Conservation (phyloP, 1,139 yeast genomes). For the Nadsonia commutata region DNA sequence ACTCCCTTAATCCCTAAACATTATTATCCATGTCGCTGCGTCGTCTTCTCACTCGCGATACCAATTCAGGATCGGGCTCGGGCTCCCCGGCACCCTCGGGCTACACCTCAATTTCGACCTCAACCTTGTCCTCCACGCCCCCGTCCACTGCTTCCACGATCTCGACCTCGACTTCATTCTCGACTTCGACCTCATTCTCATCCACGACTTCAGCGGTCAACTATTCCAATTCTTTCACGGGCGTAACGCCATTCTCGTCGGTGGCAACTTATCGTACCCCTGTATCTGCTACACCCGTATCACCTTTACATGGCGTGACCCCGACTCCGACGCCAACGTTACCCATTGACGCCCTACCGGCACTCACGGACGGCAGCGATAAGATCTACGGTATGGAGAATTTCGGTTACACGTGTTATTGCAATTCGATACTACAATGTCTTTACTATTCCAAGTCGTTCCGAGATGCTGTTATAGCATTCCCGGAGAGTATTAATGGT, state of each 20-base stretch:
- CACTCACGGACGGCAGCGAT: conserved; percentile 19
- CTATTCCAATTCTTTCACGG: background rate
- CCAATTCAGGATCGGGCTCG: background rate
- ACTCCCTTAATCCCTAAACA: too few relatives aligned
- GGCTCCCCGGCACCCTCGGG: background rate
- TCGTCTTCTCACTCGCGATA: background rate
- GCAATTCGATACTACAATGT: conserved; percentile 84
- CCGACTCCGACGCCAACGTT: background rate
- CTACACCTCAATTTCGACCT: background rate
- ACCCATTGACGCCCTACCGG: too few relatives aligned
- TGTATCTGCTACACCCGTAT: background rate
- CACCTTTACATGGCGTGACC: too few relatives aligned
- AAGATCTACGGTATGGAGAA: conserved; percentile 88
- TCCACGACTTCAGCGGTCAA: background rate
- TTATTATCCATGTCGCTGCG: background rate
- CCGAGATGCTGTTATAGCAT: conserved; percentile 40
- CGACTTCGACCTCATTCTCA: background rate
- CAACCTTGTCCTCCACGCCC: background rate
- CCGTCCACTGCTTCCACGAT: background rate
- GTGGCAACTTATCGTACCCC: background rate
- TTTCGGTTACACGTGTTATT: conserved; percentile 87
- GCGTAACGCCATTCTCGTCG: background rate
- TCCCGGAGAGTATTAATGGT: conserved; percentile 21
- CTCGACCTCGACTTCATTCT: background rate
- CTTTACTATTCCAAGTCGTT: conserved; percentile 61